Evolutionary conservation across 1,284 basidiomycete species (phyloP).

Genomic region (Hemileia vastatrix): DNA sequence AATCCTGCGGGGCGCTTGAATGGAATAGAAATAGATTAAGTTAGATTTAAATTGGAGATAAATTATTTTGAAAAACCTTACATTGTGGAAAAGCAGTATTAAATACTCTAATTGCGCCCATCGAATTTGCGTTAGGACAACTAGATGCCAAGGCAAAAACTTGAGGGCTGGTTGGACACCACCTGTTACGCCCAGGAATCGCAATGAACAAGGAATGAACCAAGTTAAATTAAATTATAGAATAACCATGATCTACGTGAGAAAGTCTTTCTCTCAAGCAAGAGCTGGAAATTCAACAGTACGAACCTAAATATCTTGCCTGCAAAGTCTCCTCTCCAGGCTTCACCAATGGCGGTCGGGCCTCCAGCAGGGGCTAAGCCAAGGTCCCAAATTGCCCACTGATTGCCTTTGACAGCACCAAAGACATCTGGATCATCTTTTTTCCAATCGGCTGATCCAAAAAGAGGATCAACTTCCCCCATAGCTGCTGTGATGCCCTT

Average conservation of each 20-base stretch:
- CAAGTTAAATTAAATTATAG: neutral
- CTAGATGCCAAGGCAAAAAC: constrained; percentile 17
- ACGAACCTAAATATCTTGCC: constrained; percentile 14
- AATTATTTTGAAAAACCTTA: neutral
- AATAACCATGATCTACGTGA: neutral
- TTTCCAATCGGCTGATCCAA: constrained; percentile 21
- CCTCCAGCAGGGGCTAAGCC: constrained; percentile 4
- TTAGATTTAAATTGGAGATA: neutral
- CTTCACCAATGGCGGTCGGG: constrained; percentile 14
- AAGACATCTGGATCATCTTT: constrained; percentile 14
- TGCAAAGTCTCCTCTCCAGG: neutral
- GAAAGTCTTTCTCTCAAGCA: neutral
- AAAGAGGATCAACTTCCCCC: neutral
- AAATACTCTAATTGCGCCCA: constrained; percentile 11
- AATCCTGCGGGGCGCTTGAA: constrained; percentile 1
- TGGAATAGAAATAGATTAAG: neutral
- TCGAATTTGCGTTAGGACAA: constrained; percentile 10
- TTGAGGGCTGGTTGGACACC: constrained; percentile 17
- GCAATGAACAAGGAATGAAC: neutral
- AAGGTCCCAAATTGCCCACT: constrained; percentile 18
- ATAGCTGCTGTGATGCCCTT: neutral
- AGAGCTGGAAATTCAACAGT: neutral
- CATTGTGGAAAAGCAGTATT: constrained; percentile 17
- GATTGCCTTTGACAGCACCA: constrained; percentile 14
- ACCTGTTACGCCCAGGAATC: neutral